Evolutionary conservation across 495 filamentous ascomycete genomes (phyloP).

Genomic region (Penicillium tannophilum): DNA sequence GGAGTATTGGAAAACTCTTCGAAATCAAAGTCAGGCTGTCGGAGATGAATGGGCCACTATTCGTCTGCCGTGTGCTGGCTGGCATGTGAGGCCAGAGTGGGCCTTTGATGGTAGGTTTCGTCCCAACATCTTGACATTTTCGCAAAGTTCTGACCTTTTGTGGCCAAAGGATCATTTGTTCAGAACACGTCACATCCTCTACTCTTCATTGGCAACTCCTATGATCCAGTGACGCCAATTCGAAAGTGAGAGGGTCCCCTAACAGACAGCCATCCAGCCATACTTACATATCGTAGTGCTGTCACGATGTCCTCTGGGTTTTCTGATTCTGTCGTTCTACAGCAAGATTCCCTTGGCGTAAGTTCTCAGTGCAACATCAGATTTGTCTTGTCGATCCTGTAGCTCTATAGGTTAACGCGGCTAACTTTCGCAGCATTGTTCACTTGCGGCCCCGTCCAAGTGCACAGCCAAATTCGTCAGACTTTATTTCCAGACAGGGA

Average conservation of each 20-base stretch:
- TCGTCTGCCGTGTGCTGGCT: not conserved
- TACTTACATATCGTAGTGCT: not conserved
- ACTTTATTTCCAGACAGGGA: constrained; percentile 1
- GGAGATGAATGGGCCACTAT: not conserved
- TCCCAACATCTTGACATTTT: not conserved
- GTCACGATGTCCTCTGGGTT: not conserved
- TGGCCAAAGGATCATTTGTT: not conserved
- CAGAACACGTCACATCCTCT: constrained; percentile 4
- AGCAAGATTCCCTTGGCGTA: constrained; percentile 1
- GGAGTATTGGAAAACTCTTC: not conserved
- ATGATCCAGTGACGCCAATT: not conserved
- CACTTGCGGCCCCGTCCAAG: not conserved
- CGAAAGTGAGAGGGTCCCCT: not conserved
- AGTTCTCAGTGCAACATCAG: not conserved
- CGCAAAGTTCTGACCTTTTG: not conserved
- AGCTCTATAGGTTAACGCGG: too few relatives aligned
- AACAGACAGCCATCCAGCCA: not conserved
- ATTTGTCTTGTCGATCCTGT: not conserved
- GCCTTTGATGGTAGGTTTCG: not conserved
- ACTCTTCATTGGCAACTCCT: constrained; percentile 1
- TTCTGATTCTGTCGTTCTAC: not conserved
- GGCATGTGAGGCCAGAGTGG: not conserved
- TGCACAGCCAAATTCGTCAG: not conserved
- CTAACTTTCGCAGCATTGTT: not conserved
- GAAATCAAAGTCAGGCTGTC: not conserved